Evolutionary conservation across 192 early-diverging fungal species (phyloP), one percentile per base, ranked within the genome.

Genomic region (Umbelopsis vinacea): DNA sequence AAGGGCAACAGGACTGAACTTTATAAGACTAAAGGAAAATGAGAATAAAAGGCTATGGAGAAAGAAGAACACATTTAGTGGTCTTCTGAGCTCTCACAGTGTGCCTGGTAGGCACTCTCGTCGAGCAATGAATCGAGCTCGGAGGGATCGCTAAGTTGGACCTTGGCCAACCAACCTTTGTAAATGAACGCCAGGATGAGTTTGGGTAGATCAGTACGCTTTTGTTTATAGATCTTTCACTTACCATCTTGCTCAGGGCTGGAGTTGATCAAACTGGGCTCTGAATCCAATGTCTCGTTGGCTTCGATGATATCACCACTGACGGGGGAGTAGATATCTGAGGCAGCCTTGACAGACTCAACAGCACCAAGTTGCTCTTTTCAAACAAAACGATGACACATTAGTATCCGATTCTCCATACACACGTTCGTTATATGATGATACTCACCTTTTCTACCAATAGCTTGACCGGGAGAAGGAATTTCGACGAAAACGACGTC

Each of bases 271-370:
- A 95, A 80, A 43, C 81, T 82, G n/a, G 94, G 92, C 60, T 92
- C 85, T 35, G 83, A 82, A 40, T 70, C 77, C 55, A 98, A 86
- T 0, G 43, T 69, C 12, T 74, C 66, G 82, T 98, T 98, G 76
- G 89, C 86, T 66, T 89, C 92, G 53, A 94, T 84, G 68, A 98
- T 87, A 67, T 90, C 86, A 67, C 97, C 97, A 63, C 85, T 79
- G 29, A 95, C 80, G 68, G 97, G 97, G 24, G 95, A 85, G 75
- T 93, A 95, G 47, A 98, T 90, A 71, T 98, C 97, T 70, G 86
- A 89, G 52, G 95, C 93, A 66, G 97, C 96, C 88, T 98, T 98
- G 77, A 98, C 97, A 45, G 90, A 92, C 81, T 98, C 97, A 54
- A 98, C 92, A 45, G 91, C 91, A 71, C 92, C 91, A n/a, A 95